Conservation (phyloP, 169 alveolate genomes). For the Plasmodium fragile region DNA sequence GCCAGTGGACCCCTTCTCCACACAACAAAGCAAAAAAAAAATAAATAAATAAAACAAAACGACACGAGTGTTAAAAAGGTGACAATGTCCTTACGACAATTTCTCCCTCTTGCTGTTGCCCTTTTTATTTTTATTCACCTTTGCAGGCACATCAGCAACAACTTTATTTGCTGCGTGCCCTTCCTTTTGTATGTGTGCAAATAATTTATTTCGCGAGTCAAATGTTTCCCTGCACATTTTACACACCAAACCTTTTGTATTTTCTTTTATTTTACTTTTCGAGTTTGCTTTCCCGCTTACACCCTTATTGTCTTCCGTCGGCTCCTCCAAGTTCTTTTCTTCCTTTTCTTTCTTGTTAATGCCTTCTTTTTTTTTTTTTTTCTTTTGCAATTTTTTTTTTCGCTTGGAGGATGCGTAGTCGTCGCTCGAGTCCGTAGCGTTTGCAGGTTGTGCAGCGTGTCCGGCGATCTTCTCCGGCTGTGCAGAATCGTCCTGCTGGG, state of each 20-base stretch:
- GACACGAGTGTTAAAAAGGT: background rate
- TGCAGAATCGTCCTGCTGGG: background rate
- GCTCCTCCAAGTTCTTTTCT: background rate
- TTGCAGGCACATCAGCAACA: background rate
- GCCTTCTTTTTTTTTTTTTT: constrained; percentile 24
- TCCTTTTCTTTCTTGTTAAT: background rate
- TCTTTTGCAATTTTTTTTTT: constrained; percentile 30
- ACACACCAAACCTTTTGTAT: constrained; percentile 15
- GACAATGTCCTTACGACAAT: background rate
- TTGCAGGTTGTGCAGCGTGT: background rate
- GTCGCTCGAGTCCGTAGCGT: constrained; percentile 1
- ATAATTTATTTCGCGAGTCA: constrained; percentile 79
- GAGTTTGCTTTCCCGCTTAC: background rate
- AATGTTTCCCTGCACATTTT: constrained; percentile 39
- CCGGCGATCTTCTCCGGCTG: background rate
- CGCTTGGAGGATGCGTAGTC: constrained; percentile 4
- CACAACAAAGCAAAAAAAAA: background rate
- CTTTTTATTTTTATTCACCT: constrained; percentile 3
- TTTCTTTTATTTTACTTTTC: constrained; percentile 27
- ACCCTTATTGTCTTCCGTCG: constrained; percentile 5
- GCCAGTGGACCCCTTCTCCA: background rate
- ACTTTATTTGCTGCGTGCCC: constrained; percentile 78
- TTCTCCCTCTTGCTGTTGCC: background rate
- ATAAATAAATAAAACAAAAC: background rate
- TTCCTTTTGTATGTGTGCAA: constrained; percentile 76